Percentiles rank a stretch among this genome's conserved stretches.
phyloP scores from a whole-genome alignment of 345 rosid genomes.

The Boechera retrofracta region DNA sequence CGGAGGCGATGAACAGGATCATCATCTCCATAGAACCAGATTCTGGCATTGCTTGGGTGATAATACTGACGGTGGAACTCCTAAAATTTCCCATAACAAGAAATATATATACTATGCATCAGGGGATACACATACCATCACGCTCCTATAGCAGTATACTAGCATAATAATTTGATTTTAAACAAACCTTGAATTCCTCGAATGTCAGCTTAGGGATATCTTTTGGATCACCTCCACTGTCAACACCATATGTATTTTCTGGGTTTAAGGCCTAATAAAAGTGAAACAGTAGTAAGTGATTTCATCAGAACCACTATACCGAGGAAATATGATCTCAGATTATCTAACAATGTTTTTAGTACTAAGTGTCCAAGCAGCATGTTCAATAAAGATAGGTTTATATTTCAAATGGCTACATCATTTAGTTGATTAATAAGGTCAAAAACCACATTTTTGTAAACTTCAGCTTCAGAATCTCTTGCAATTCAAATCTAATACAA shows the following conservation, averaged over 20 bases:
- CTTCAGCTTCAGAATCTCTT: constrained; percentile 12
- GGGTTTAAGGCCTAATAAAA: constrained; percentile 77
- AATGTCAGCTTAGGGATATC: constrained; percentile 86
- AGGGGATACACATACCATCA: constrained; percentile 5
- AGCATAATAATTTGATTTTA: constrained; percentile 17
- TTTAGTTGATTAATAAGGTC: constrained; percentile 22
- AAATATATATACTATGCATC: constrained; percentile 2
- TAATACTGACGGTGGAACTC: constrained; percentile 88
- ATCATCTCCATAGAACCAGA: constrained; percentile 98
- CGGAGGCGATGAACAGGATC: constrained; percentile 78
- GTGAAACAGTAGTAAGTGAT: background rate
- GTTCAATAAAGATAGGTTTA: constrained; percentile 14
- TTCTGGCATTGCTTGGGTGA: constrained; percentile 93
- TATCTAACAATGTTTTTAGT: constrained; percentile 7
- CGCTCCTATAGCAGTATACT: constrained; percentile 2
- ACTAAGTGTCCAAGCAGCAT: background rate
- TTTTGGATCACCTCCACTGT: constrained; percentile 97
- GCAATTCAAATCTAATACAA: constrained; percentile 1
- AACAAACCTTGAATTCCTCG: constrained; percentile 74
- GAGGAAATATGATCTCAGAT: background rate
- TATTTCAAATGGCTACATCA: constrained; percentile 11
- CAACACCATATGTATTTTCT: constrained; percentile 90
- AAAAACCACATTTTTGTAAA: background rate
- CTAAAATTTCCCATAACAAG: constrained; percentile 48
- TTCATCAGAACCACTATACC: constrained; percentile 7